Conservation (phyloP, 169 alveolate genomes). For the Amoebophrya sp. region DNA sequence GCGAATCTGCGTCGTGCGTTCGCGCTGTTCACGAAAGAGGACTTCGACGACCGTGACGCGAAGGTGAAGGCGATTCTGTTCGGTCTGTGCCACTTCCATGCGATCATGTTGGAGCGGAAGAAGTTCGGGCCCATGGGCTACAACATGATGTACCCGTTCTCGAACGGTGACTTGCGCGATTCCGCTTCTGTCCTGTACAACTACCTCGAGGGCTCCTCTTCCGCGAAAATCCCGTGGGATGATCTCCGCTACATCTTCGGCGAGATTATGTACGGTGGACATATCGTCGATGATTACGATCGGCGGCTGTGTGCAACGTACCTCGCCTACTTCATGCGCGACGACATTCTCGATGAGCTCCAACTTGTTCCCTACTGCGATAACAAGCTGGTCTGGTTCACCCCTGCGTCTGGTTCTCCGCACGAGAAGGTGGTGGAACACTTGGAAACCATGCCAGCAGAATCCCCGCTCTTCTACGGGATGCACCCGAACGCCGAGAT, state of each 20-base stretch:
- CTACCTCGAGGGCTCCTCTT: conserved; percentile 76
- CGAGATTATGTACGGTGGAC: conserved; percentile 98
- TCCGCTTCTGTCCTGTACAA: conserved; percentile 85
- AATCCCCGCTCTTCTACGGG: conserved; percentile 70
- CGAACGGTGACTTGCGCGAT: conserved; percentile 87
- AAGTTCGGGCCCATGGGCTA: conserved; percentile 97
- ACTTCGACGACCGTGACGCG: conserved; percentile 82
- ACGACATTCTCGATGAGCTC: conserved; percentile 83
- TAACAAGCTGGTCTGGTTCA: conserved; percentile 64
- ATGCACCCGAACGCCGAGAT: conserved; percentile 92
- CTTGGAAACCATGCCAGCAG: conserved; percentile 46
- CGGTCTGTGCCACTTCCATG: conserved; percentile 93
- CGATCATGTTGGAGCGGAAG: conserved; percentile 89
- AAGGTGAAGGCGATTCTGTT: conserved; percentile 86
- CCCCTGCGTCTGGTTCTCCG: conserved; percentile 61
- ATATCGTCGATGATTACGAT: conserved; percentile 92
- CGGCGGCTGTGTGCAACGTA: conserved; percentile 82
- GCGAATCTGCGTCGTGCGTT: conserved; percentile 91
- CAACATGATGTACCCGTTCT: conserved; percentile 90
- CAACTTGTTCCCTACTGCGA: conserved; percentile 78
- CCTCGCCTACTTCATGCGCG: conserved; percentile 84
- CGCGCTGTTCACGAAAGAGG: conserved; percentile 86
- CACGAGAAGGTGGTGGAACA: conserved; percentile 43
- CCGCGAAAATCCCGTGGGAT: conserved; percentile 91
- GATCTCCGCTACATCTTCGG: conserved; percentile 91